Evolutionary conservation across 352 stramenopile genomes (phyloP).

Genomic region (Phytophthora nicotianae): DNA sequence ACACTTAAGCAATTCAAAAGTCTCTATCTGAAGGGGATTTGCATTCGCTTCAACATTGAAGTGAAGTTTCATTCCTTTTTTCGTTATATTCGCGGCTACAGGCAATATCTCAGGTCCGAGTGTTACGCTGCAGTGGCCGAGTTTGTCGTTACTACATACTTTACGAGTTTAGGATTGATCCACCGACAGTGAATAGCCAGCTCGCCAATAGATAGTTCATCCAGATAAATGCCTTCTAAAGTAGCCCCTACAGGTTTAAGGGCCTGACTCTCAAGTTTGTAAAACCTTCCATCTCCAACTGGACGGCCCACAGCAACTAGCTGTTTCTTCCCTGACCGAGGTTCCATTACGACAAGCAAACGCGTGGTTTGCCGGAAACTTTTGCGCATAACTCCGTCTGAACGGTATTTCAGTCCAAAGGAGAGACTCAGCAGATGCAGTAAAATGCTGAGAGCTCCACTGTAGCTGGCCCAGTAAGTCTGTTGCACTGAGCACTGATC

Average conservation of each 20-base stretch:
- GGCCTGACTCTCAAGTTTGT: not conserved
- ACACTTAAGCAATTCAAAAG: no score
- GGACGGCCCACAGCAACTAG: not conserved
- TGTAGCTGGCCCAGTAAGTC: not conserved
- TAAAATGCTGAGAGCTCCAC: not conserved
- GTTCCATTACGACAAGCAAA: not conserved
- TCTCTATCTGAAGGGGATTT: no score
- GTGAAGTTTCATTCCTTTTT: no score
- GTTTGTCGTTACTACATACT: not conserved
- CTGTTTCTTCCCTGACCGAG: not conserved
- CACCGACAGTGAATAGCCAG: not conserved
- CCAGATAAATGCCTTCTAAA: not conserved
- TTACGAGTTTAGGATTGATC: not conserved
- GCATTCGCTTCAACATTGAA: no score
- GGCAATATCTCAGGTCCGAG: constrained; percentile 6
- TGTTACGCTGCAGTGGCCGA: not conserved
- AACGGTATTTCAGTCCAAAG: not conserved
- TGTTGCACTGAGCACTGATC: not conserved
- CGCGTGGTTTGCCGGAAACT: not conserved
- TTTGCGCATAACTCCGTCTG: not conserved
- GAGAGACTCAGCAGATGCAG: not conserved
- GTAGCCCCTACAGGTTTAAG: not conserved
- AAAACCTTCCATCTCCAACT: not conserved
- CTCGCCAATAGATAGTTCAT: not conserved
- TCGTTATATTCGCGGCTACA: no score